Evolutionary conservation across 192 early-diverging fungal species (phyloP).

Genomic region (Coemansia sp.): DNA sequence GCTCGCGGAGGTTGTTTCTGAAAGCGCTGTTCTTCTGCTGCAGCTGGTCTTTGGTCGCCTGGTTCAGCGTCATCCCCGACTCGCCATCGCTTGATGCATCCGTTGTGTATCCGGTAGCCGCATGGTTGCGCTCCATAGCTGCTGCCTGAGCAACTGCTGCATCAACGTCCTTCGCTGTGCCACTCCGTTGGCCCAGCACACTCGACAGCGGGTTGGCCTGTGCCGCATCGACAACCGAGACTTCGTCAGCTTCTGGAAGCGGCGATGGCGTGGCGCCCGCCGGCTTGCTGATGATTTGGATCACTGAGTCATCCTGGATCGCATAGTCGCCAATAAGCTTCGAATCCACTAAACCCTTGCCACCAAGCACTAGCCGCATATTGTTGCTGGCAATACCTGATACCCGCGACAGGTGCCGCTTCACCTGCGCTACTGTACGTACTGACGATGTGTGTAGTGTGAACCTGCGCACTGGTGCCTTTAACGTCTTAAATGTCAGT

Average conservation of each 20-base stretch:
- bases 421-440: constrained; percentile 43
- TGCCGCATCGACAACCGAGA: constrained; percentile 8
- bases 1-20: constrained; percentile 31
- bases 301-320: constrained; percentile 29
- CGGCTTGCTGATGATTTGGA: constrained; percentile 45
- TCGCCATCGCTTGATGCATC: constrained; percentile 34
- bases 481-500: constrained; percentile 45
- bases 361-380: constrained; percentile 37
- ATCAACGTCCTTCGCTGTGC: neutral
- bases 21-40: constrained; percentile 27
- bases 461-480: constrained; percentile 45
- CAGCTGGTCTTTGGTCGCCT: constrained; percentile 28
- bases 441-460: constrained; percentile 44
- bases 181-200: constrained; percentile 14
- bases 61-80: neutral
- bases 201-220: constrained; percentile 31
- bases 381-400: constrained; percentile 26
- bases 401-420: constrained; percentile 34
- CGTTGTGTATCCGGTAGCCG: neutral
- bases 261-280: constrained; percentile 4
- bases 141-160: neutral
- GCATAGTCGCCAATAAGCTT: constrained; percentile 51
- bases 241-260: constrained; percentile 5
- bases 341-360: constrained; percentile 43
- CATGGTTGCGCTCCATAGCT: too few relatives aligned